Evolutionary conservation across 2,329 filamentous ascomycete species (phyloP).

Genomic region (Colletotrichum sp.): DNA sequence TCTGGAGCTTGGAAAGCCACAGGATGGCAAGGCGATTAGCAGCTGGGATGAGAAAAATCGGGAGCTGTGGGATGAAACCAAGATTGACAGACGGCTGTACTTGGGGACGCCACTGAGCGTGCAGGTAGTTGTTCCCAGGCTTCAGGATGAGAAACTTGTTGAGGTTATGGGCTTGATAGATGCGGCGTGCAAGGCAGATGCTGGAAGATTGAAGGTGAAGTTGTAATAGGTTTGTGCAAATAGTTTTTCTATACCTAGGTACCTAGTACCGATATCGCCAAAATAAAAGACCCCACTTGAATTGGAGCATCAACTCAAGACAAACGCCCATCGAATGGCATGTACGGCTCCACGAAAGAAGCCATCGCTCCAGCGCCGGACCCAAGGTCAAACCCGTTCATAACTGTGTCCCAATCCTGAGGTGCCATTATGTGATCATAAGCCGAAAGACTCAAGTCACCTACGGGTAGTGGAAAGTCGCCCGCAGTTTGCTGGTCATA

Average conservation of each 20-base stretch:
- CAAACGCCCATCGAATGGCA: not conserved
- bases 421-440: not conserved
- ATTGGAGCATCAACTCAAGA: not conserved
- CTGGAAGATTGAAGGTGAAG: not conserved
- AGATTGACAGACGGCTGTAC: not conserved
- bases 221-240: not conserved
- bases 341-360: not conserved
- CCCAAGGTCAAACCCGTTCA: not conserved
- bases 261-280: no score
- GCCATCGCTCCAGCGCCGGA: not conserved
- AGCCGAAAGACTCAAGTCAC: not conserved
- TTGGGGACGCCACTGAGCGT: slow-evolving; percentile 5
- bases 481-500: not conserved
- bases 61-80: slow-evolving; percentile 8
- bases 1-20: not conserved
- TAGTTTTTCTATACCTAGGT: no score
- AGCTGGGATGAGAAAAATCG: slow-evolving; percentile 11
- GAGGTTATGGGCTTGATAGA: slow-evolving; percentile 8
- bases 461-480: not conserved
- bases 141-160: slow-evolving; percentile 3
- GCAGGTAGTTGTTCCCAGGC: slow-evolving; percentile 8
- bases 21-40: not conserved
- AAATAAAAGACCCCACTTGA: not conserved
- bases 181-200: not conserved
- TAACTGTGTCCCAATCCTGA: not conserved